Evolutionary conservation across 2,329 filamentous ascomycete species (phyloP), one percentile per base, ranked within the genome.

Genomic region (Zalaria obscura): DNA sequence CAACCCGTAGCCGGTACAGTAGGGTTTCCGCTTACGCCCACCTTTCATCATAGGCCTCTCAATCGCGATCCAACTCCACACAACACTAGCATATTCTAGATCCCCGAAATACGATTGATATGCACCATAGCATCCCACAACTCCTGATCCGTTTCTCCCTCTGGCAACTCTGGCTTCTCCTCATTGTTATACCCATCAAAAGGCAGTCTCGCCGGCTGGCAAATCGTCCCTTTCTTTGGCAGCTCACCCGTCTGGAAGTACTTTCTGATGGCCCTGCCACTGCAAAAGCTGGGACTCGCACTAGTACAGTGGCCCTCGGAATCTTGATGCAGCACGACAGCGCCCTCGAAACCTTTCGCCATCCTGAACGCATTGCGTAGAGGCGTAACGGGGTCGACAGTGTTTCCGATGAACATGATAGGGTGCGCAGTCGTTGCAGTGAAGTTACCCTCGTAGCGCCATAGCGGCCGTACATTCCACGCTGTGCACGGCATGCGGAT

Each of bases 301-400:
- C 39, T 43, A 36, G 44, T 46, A 26, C 45, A 45, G 55, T 66
- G 61, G 9, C 50, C 50, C 26, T 48, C 48, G 8, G 34, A 56
- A 44, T 72, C 62, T 44, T 67, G 65, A 26, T 64, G 53, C 3
- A 74, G 52, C 4, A 72, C 54, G 2, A 52, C 55, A 10, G 63
- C 66, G 1, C 63, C 64, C 0, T 63, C 57, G 47, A 72, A 72
- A 1, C 48, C 47, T n/a, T 48, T 28, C 1, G 60, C 55, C 61
- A 65, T 64, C 63, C 56, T 55, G 25, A 67, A 57, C 1, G 66
- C 70, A 35, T 66, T 65, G 35, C 51, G 48, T 4, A 78, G 55
- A 3, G 75, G 74, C 0, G 74, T 78, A 1, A 79, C 71, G 0
- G 76, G 76, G 43, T 79, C 75, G 9, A 70, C 62, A 0, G 67